phyloP scores from a whole-genome alignment of 768 basidiomycete genomes.

The Suillus decipiens region DNA sequence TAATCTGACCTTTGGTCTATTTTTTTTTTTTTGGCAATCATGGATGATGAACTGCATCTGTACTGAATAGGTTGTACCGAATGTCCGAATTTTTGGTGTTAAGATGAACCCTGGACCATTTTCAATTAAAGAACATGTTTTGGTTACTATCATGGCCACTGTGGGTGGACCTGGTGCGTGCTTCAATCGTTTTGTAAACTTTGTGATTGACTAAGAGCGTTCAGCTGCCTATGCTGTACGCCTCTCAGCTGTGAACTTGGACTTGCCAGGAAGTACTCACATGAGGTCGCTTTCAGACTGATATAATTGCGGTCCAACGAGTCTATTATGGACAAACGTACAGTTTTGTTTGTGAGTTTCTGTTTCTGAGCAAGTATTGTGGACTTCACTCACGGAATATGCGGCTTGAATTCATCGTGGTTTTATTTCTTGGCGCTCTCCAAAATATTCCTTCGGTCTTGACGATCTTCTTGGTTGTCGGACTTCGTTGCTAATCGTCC shows the following conservation, averaged over 20 bases:
- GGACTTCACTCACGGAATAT: slow-evolving; percentile 5
- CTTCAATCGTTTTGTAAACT: neutral
- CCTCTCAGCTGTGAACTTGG: neutral
- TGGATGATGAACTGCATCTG: neutral
- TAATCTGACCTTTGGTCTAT: neutral
- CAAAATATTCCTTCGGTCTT: neutral
- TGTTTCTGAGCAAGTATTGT: slow-evolving; percentile 20
- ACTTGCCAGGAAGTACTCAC: neutral
- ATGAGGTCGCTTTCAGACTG: slow-evolving; percentile 42
- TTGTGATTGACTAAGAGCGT: slow-evolving; percentile 10
- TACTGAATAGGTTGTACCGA: slow-evolving; percentile 45
- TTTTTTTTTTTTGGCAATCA: neutral
- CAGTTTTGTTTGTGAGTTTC: slow-evolving; percentile 47
- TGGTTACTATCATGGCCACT: slow-evolving; percentile 70
- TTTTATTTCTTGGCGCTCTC: neutral
- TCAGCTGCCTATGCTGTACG: slow-evolving; percentile 49
- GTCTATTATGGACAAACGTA: slow-evolving; percentile 64
- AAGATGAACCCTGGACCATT: slow-evolving; percentile 75
- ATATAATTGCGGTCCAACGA: slow-evolving; percentile 72
- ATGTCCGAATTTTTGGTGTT: slow-evolving; percentile 55
- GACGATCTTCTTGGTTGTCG: neutral
- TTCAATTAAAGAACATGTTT: slow-evolving; percentile 70
- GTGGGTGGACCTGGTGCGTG: slow-evolving; percentile 37
- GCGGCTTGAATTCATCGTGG: slow-evolving; percentile 5
- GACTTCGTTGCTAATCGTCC: neutral